These are phyloP conservation scores for Cochlearia excelsa DNA, from an alignment of 345 rosid species.

Conservation along the genomic window DNA sequence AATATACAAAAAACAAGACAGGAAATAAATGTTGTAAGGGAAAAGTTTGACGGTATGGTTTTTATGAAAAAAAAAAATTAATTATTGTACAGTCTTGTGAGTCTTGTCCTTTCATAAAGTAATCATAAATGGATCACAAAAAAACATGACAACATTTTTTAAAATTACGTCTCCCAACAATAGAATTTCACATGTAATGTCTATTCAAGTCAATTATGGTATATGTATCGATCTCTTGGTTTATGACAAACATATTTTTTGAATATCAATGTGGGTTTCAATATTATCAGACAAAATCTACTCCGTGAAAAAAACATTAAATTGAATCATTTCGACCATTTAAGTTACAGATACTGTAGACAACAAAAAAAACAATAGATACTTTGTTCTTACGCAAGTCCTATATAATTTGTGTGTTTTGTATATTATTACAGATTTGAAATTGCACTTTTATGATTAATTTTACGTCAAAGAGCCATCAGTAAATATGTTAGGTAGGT, in stretches of 20 bases:
- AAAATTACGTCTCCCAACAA: conserved; percentile 24
- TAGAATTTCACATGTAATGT: conserved; percentile 34
- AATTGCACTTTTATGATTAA: too few relatives aligned
- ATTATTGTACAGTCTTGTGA: conserved; percentile 39
- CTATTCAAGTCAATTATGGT: conserved; percentile 31
- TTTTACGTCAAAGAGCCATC: too few relatives aligned
- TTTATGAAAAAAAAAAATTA: conserved; percentile 13
- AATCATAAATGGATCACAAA: conserved; percentile 34
- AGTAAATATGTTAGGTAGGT: too few relatives aligned
- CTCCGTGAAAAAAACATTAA: not conserved
- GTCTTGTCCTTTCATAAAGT: conserved; percentile 16
- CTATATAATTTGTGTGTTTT: not conserved
- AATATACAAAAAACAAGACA: conserved; percentile 15
- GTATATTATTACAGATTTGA: too few relatives aligned
- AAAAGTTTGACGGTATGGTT: conserved; percentile 20
- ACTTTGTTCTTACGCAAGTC: not conserved
- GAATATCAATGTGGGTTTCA: conserved; percentile 20
- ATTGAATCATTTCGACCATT: not conserved
- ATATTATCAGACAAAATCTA: conserved; percentile 16
- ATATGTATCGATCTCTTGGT: conserved; percentile 25
- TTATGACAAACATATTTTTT: conserved; percentile 30
- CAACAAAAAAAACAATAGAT: too few relatives aligned
- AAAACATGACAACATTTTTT: not conserved
- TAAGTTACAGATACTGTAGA: not conserved
- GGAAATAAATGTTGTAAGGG: conserved; percentile 30